Evolutionary conservation across 2,329 filamentous ascomycete genomes (phyloP).

Genomic region (Aspergillus carbonarius): DNA sequence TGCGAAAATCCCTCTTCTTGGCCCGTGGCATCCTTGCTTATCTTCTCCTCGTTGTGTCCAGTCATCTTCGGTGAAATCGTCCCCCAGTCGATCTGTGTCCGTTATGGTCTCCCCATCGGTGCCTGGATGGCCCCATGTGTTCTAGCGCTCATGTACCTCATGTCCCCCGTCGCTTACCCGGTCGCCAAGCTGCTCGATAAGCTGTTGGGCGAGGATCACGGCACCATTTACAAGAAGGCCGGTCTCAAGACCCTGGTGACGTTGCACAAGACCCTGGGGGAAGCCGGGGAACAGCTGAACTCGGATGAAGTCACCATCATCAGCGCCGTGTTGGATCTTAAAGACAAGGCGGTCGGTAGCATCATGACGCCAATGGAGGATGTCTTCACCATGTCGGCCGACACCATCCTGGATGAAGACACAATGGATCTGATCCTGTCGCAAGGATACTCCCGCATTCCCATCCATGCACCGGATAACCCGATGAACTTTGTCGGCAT

Average conservation of each 20-base stretch:
- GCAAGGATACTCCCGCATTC: slow-evolving; percentile 92
- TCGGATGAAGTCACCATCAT: slow-evolving; percentile 99
- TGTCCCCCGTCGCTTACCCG: slow-evolving; percentile 87
- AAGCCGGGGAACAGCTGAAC: slow-evolving; percentile 81
- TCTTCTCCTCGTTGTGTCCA: slow-evolving; percentile 37
- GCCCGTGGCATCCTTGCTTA: slow-evolving; percentile 1
- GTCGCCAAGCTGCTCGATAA: slow-evolving; percentile 93
- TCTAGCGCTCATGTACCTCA: slow-evolving; percentile 83
- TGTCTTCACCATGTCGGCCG: slow-evolving; percentile 94
- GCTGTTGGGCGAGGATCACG: slow-evolving; percentile 90
- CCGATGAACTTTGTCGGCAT: slow-evolving; percentile 90
- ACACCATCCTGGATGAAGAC: slow-evolving; percentile 85
- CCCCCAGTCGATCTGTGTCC: slow-evolving; percentile 93
- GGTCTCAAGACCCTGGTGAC: slow-evolving; percentile 95
- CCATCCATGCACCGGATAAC: slow-evolving; percentile 85
- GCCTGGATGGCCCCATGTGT: slow-evolving; percentile 91
- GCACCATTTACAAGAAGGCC: slow-evolving; percentile 96
- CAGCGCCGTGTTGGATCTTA: slow-evolving; percentile 90
- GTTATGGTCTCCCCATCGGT: slow-evolving; percentile 91
- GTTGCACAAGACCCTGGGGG: slow-evolving; percentile 86
- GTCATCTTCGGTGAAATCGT: slow-evolving; percentile 98
- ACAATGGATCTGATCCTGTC: slow-evolving; percentile 94
- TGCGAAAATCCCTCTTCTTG: slow-evolving; percentile 25
- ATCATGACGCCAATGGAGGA: slow-evolving; percentile 99
- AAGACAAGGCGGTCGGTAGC: slow-evolving; percentile 88